Conservation (phyloP, 352 stramenopile genomes). For the Phytophthora meadii region DNA sequence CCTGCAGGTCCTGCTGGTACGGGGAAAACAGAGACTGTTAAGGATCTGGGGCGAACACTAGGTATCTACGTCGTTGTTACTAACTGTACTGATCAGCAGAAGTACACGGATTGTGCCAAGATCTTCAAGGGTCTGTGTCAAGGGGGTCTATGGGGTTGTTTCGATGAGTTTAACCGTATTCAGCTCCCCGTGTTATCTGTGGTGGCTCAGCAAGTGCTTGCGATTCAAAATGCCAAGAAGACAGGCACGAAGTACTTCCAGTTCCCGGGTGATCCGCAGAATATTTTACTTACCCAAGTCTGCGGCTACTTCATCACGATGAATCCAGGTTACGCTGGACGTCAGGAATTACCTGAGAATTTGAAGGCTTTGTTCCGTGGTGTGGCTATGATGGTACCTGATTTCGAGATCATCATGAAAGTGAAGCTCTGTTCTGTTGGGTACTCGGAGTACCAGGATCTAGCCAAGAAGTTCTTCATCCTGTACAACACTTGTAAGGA, state of each 20-base stretch:
- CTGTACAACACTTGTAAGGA: constrained; percentile 93
- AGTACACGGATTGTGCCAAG: constrained; percentile 98
- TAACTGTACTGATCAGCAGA: constrained; percentile 98
- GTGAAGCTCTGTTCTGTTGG: constrained; percentile 94
- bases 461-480: constrained; percentile 94
- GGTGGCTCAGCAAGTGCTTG: constrained; percentile 97
- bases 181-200: constrained; percentile 96
- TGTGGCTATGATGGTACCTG: constrained; percentile 93
- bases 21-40: constrained; percentile 98
- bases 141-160: constrained; percentile 97
- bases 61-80: constrained; percentile 98
- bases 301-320: constrained; percentile 99
- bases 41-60: constrained; percentile 95
- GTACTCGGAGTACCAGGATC: constrained; percentile 94
- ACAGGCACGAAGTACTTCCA: constrained; percentile 96
- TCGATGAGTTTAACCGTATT: constrained; percentile 99
- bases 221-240: constrained; percentile 98
- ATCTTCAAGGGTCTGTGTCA: constrained; percentile 99
- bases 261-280: constrained; percentile 97
- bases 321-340: constrained; percentile 98
- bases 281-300: constrained; percentile 95
- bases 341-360: constrained; percentile 98
- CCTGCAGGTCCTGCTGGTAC: constrained; percentile 95
- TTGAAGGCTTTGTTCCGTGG: constrained; percentile 95
- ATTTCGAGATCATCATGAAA: constrained; percentile 97